Evolutionary conservation across 2,329 filamentous ascomycete species (phyloP).

Genomic region (Phymatotrichopsis omnivora): DNA sequence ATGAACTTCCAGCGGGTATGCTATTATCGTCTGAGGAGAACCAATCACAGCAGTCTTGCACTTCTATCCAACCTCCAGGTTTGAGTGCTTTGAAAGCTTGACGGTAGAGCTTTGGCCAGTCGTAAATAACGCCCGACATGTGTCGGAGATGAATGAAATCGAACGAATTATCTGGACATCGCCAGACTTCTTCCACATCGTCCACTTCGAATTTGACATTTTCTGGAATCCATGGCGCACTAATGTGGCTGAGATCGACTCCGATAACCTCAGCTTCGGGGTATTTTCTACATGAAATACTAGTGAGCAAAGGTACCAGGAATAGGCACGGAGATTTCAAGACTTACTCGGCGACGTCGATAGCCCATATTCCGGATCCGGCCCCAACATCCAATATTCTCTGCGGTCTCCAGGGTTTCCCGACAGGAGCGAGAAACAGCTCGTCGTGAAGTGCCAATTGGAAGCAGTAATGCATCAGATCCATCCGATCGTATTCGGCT

Average conservation of each 20-base stretch:
- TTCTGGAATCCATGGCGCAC: background rate
- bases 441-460: too few relatives aligned
- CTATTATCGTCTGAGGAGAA: too few relatives aligned
- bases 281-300: background rate
- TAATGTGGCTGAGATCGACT: background rate
- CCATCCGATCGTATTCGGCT: too few relatives aligned
- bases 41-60: too few relatives aligned
- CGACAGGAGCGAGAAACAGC: too few relatives aligned
- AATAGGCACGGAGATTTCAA: background rate
- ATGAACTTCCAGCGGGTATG: too few relatives aligned
- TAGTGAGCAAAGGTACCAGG: too few relatives aligned
- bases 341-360: background rate
- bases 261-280: constrained; percentile 1
- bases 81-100: constrained; percentile 5
- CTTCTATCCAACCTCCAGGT: too few relatives aligned
- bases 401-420: too few relatives aligned
- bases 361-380: constrained; percentile 1
- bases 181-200: constrained; percentile 1
- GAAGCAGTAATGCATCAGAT: too few relatives aligned
- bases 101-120: constrained; percentile 21
- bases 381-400: constrained; percentile 1
- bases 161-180: background rate
- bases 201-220: constrained; percentile 3
- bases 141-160: constrained; percentile 2
- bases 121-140: constrained; percentile 40